Evolutionary conservation across 352 stramenopile species (phyloP).

Genomic region (Globisporangium orthogonon): DNA sequence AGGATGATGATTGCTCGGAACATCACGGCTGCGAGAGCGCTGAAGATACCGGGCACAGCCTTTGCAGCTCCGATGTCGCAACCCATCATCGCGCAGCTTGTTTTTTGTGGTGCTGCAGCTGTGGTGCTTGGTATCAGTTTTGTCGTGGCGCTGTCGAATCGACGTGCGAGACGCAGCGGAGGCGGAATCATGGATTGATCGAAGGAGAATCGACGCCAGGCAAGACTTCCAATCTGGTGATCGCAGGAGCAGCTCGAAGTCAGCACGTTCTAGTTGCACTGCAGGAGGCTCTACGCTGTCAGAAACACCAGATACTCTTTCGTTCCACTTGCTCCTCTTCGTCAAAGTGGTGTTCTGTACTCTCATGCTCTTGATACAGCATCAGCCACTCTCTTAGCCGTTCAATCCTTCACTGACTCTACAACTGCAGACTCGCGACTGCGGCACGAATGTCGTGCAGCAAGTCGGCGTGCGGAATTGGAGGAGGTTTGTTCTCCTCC

Average conservation of each 20-base stretch:
- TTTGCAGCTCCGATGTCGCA: neutral
- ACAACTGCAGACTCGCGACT: slow-evolving; percentile 26
- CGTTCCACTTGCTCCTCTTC: neutral
- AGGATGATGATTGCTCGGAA: neutral
- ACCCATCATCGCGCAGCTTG: neutral
- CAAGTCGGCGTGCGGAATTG: slow-evolving; percentile 22
- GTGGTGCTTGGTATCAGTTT: neutral
- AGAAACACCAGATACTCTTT: neutral
- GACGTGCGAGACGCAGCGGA: neutral
- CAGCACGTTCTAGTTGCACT: neutral
- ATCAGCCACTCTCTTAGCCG: neutral
- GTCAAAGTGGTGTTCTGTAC: neutral
- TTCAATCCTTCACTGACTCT: neutral
- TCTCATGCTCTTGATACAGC: neutral
- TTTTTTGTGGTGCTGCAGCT: neutral
- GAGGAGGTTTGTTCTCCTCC: slow-evolving; percentile 8
- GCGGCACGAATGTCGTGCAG: slow-evolving; percentile 36
- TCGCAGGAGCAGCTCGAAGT: neutral
- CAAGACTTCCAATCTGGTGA: neutral
- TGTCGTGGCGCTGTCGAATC: neutral
- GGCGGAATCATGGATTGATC: neutral
- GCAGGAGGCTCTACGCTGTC: neutral
- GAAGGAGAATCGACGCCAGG: neutral
- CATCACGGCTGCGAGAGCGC: neutral
- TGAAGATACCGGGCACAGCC: neutral